Evolutionary conservation across 495 filamentous ascomycete species (phyloP).

Genomic region (Bacidia gigantensis): DNA sequence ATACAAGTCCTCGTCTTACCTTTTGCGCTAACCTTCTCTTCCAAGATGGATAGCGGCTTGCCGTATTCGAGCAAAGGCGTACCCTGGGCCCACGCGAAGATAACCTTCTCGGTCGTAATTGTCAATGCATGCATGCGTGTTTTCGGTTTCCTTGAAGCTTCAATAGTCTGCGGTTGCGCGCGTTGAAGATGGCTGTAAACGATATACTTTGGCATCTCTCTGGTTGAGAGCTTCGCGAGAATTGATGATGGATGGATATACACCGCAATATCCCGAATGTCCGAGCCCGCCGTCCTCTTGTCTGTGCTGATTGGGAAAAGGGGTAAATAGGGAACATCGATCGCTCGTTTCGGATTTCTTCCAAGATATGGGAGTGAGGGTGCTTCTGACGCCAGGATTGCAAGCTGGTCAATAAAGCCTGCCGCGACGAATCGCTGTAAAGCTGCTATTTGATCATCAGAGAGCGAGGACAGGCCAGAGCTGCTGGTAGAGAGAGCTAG

Average conservation of each 20-base stretch:
- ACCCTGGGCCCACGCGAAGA: conserved; percentile 69
- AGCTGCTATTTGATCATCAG: conserved; percentile 56
- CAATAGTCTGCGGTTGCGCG: conserved; percentile 35
- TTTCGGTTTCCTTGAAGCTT: conserved; percentile 45
- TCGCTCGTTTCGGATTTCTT: conserved; percentile 63
- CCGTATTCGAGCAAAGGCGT: conserved; percentile 75
- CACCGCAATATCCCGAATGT: conserved; percentile 42
- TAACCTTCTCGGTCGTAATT: conserved; percentile 54
- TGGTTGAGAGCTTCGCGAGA: conserved; percentile 53
- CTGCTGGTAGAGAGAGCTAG: conserved; percentile 46
- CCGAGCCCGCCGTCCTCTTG: conserved; percentile 24
- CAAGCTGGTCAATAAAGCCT: conserved; percentile 90
- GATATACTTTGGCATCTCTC: conserved; percentile 72
- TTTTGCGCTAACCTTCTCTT: conserved; percentile 33
- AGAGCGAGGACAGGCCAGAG: conserved; percentile 53
- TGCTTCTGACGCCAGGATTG: conserved; percentile 78
- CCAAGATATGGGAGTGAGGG: conserved; percentile 56
- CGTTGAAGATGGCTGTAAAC: conserved; percentile 77
- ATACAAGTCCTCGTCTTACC: conserved; percentile 54
- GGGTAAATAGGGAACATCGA: conserved; percentile 81
- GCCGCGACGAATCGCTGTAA: conserved; percentile 84
- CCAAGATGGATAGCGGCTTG: conserved; percentile 78
- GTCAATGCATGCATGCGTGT: conserved; percentile 84
- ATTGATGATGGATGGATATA: conserved; percentile 78
- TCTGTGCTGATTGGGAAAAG: conserved; percentile 50